phyloP scores from a whole-genome alignment of 1,284 basidiomycete species.

The Phellopilus nigrolimitatus region DNA sequence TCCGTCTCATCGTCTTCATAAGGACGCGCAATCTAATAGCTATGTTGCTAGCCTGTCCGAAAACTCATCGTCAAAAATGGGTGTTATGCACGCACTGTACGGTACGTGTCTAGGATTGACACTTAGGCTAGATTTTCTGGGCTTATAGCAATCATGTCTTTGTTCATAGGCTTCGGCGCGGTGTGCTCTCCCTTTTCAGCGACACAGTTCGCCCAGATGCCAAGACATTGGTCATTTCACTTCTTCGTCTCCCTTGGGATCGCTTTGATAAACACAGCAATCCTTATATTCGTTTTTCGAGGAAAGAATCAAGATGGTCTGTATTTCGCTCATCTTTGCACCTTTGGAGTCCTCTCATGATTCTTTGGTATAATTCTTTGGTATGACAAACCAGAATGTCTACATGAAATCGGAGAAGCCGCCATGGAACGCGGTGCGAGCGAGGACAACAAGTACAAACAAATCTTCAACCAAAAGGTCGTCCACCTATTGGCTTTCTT shows the following conservation, averaged over 20 bases:
- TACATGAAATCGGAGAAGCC: conserved; percentile 14
- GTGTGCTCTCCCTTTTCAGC: conserved; percentile 29
- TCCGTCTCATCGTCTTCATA: conserved; percentile 18
- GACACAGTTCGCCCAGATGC: conserved; percentile 29
- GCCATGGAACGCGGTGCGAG: conserved; percentile 24
- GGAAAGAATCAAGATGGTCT: conserved; percentile 32
- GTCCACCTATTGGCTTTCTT: conserved; percentile 28
- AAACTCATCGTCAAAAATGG: conserved; percentile 33
- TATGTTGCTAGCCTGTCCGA: conserved; percentile 44
- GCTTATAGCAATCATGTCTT: not conserved
- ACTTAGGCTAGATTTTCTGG: not conserved
- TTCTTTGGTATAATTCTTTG: too few species aligned
- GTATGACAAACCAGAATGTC: conserved; percentile 6
- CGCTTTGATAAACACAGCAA: conserved; percentile 27
- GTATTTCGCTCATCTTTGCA: not conserved
- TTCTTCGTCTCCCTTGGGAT: conserved; percentile 36
- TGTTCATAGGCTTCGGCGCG: conserved; percentile 26
- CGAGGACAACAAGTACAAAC: conserved; percentile 23
- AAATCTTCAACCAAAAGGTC: conserved; percentile 20
- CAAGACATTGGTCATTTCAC: conserved; percentile 30
- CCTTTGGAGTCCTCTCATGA: not conserved
- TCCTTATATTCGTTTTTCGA: conserved; percentile 32
- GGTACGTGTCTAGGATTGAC: too few species aligned
- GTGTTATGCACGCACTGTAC: conserved; percentile 27
- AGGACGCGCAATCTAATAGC: conserved; percentile 58